A percentile compares a stretch with the other conserved stretches of the same genome.
Conservation (phyloP, 2,329 filamentous ascomycete genomes). For the Aspergillus sp. region DNA sequence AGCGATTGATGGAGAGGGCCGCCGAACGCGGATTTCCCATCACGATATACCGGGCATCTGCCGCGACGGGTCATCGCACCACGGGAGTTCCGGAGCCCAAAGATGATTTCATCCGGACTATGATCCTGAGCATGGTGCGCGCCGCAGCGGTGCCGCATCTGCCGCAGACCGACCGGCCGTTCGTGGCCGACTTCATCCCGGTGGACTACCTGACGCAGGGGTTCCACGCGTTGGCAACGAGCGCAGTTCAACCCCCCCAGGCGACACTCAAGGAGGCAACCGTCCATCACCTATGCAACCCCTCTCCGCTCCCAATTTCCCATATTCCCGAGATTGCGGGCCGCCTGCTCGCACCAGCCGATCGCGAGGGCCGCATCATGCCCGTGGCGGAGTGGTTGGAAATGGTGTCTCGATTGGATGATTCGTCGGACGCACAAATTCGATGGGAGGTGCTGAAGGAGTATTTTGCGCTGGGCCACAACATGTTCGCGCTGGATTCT, state of each 20-base stretch:
- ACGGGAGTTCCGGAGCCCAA: not conserved
- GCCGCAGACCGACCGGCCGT: not conserved
- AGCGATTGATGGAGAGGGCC: not conserved
- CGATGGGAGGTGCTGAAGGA: not conserved
- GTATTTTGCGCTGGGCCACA: not conserved
- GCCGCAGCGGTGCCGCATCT: not conserved
- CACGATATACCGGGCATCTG: slow-evolving; percentile 2
- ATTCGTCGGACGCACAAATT: not conserved
- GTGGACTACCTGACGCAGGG: not conserved
- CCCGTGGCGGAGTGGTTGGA: not conserved
- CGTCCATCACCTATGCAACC: not conserved
- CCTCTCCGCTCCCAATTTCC: not conserved
- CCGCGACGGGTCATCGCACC: not conserved
- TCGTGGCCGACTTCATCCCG: slow-evolving; percentile 2
- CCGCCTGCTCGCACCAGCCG: not conserved
- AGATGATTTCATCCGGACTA: not conserved
- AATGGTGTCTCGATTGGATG: not conserved
- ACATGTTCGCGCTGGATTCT: slow-evolving; percentile 1
- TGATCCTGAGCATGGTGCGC: slow-evolving; percentile 1
- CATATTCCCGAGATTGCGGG: not conserved
- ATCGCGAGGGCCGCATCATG: not conserved
- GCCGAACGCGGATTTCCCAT: slow-evolving; percentile 1
- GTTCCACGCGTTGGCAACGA: not conserved
- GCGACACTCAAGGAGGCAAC: not conserved
- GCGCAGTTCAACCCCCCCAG: not conserved